Evolutionary conservation across 2,329 filamentous ascomycete genomes (phyloP).

Genomic region (Aspergillus proliferans): DNA sequence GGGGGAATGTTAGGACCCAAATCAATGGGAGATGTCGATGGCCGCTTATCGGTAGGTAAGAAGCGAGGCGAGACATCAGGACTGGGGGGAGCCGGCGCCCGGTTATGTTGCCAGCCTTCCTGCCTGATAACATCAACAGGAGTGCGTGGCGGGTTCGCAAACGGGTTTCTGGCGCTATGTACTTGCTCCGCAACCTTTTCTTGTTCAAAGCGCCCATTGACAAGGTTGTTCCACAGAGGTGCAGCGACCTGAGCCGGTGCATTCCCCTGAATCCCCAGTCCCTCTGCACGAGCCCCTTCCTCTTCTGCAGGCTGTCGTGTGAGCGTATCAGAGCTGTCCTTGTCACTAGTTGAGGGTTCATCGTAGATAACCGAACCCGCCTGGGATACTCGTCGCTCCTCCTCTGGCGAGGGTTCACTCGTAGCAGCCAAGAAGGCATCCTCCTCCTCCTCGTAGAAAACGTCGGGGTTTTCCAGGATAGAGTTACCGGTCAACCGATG

Average conservation of each 20-base stretch:
- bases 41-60: constrained; percentile 33
- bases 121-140: constrained; percentile 25
- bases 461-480: constrained; percentile 38
- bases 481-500: constrained; percentile 34
- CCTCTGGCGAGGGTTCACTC: constrained; percentile 21
- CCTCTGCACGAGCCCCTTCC: constrained; percentile 4
- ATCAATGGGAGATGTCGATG: constrained; percentile 38
- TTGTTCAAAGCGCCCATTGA: neutral
- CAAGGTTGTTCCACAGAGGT: neutral
- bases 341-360: constrained; percentile 17
- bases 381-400: constrained; percentile 6
- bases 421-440: constrained; percentile 42
- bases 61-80: constrained; percentile 33
- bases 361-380: constrained; percentile 11
- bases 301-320: constrained; percentile 14
- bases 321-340: constrained; percentile 21
- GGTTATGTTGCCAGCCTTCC: constrained; percentile 21
- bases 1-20: constrained; percentile 34
- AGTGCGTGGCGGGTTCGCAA: constrained; percentile 15
- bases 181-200: constrained; percentile 9
- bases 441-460: constrained; percentile 47
- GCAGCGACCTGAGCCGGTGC: constrained; percentile 1
- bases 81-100: constrained; percentile 20
- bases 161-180: constrained; percentile 16
- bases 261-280: constrained; percentile 24